Conservation (phyloP, 768 basidiomycete species). For the Suillus lakei region DNA sequence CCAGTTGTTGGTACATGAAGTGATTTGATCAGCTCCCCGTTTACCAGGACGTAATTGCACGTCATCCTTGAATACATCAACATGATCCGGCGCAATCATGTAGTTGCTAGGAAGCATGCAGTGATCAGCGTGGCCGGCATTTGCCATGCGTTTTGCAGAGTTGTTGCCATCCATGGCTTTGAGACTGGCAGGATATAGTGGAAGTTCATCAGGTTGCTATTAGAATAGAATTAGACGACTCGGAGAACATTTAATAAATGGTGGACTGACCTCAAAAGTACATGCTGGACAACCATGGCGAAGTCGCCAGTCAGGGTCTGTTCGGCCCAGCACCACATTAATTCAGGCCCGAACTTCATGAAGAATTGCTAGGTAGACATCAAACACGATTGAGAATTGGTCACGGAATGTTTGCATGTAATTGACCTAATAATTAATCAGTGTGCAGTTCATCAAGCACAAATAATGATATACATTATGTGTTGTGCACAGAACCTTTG, state of each 20-base stretch:
- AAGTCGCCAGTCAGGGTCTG: background rate
- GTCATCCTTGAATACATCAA: conserved; percentile 31
- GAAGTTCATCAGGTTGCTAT: conserved; percentile 28
- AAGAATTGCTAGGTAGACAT: background rate
- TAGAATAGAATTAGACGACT: background rate
- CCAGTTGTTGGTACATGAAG: conserved; percentile 37
- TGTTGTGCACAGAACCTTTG: background rate
- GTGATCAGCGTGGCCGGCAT: conserved; percentile 20
- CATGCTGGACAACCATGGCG: background rate
- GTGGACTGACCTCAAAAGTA: background rate
- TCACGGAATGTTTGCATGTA: background rate
- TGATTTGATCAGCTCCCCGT: background rate
- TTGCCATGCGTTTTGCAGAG: conserved; percentile 36
- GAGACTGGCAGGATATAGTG: conserved; percentile 29
- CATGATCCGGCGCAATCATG: conserved; percentile 27
- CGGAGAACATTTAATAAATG: background rate
- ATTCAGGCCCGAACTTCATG: background rate
- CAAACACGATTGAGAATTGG: background rate
- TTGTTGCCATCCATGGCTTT: conserved; percentile 39
- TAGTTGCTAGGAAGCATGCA: conserved; percentile 28
- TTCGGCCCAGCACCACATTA: background rate
- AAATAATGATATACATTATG: background rate
- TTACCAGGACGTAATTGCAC: conserved; percentile 3
- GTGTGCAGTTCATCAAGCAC: background rate
- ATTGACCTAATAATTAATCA: background rate